Conservation (phyloP, 2,329 filamentous ascomycete species). For the Ophiostoma sp. region DNA sequence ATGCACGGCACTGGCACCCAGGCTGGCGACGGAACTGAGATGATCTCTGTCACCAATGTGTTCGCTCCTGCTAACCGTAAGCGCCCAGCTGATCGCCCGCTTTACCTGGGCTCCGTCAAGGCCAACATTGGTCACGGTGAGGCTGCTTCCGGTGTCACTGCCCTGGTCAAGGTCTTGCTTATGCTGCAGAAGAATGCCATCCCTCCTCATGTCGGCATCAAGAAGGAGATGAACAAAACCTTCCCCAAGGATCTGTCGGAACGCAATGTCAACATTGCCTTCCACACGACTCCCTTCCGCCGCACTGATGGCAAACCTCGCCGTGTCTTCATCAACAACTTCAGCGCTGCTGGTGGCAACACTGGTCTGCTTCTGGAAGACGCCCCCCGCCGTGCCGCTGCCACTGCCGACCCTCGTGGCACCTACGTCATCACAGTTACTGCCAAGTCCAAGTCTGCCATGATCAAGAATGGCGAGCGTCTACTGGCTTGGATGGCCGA, state of each 20-base stretch:
- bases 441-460: conserved; percentile 50
- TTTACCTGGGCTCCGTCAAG: conserved; percentile 60
- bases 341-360: conserved; percentile 66
- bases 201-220: conserved; percentile 64
- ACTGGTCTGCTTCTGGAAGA: conserved; percentile 63
- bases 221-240: conserved; percentile 54
- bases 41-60: conserved; percentile 63
- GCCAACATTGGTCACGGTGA: conserved; percentile 60
- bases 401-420: conserved; percentile 46
- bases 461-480: conserved; percentile 53
- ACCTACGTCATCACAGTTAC: conserved; percentile 56
- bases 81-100: conserved; percentile 45
- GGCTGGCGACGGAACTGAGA: conserved; percentile 76
- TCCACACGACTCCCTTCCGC: conserved; percentile 47
- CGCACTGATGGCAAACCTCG: conserved; percentile 46
- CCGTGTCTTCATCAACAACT: conserved; percentile 60
- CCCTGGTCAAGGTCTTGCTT: conserved; percentile 59
- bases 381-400: conserved; percentile 39
- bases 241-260: conserved; percentile 53
- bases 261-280: conserved; percentile 56
- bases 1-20: conserved; percentile 89
- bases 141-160: conserved; percentile 56
- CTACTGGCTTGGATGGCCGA: conserved; percentile 51
- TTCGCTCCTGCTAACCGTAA: conserved; percentile 47
- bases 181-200: conserved; percentile 61